phyloP scores from a whole-genome alignment of 257 asterid genomes.

The Datura wrightii region DNA sequence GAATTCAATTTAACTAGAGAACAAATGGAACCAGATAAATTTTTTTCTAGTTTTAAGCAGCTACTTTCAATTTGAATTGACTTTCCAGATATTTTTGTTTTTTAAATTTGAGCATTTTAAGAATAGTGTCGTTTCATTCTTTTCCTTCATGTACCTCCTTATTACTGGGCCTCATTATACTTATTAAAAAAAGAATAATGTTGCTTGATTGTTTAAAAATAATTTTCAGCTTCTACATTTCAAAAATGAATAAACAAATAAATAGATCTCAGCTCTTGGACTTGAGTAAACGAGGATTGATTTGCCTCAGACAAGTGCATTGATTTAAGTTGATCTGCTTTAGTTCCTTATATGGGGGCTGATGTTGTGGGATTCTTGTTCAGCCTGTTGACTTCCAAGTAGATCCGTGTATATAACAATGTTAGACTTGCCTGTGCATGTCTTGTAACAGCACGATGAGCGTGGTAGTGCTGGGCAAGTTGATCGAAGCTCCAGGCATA shows the following conservation, averaged over 20 bases:
- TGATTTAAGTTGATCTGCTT: constrained; percentile 27
- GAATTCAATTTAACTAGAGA: neutral
- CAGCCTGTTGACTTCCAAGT: constrained; percentile 65
- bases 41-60: neutral
- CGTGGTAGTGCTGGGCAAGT: constrained; percentile 72
- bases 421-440: constrained; percentile 86
- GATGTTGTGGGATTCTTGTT: constrained; percentile 52
- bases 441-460: constrained; percentile 94
- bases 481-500: constrained; percentile 64
- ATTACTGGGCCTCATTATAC: neutral
- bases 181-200: neutral
- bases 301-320: neutral
- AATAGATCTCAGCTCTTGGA: neutral
- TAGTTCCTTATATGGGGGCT: constrained; percentile 40
- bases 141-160: neutral
- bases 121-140: neutral
- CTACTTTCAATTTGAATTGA: neutral
- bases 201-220: neutral
- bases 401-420: constrained; percentile 67
- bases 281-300: neutral
- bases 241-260: neutral
- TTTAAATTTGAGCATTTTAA: neutral
- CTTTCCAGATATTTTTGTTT: neutral
- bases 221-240: neutral
- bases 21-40: neutral